These are phyloP conservation scores for Phaffomyces antillensis DNA, from an alignment of 805 yeast species.

Conservation along the genomic window DNA sequence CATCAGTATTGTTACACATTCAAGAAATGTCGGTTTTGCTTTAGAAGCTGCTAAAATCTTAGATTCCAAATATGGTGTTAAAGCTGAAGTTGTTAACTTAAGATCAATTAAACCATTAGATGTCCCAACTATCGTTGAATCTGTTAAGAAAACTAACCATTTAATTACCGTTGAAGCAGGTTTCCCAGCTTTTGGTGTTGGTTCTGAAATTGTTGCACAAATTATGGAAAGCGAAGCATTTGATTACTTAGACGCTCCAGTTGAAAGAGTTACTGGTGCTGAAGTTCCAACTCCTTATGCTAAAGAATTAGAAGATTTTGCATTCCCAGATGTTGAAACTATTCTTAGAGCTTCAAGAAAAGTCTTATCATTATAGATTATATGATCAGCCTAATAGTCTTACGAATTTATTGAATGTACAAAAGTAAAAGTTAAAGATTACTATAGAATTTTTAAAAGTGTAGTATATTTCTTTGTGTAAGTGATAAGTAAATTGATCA, in stretches of 20 bases:
- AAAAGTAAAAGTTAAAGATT: not conserved
- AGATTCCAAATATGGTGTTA: constrained; percentile 77
- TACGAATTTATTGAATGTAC: no score
- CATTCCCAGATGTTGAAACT: constrained; percentile 95
- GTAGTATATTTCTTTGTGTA: constrained; percentile 2
- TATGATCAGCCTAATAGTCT: not conserved
- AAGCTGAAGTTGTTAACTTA: constrained; percentile 90
- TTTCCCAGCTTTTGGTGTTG: constrained; percentile 97
- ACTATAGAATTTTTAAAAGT: not conserved
- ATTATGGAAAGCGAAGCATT: constrained; percentile 98
- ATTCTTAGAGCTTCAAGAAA: constrained; percentile 82
- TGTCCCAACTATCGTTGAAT: constrained; percentile 71
- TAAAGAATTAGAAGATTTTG: constrained; percentile 90
- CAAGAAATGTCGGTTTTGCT: constrained; percentile 83
- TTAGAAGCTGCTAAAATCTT: constrained; percentile 85
- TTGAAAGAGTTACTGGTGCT: constrained; percentile 97
- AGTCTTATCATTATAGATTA: constrained; percentile 58
- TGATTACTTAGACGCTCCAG: constrained; percentile 97
- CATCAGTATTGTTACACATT: constrained; percentile 81
- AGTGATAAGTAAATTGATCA: no score
- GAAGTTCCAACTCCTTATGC: constrained; percentile 99
- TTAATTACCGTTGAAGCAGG: constrained; percentile 95
- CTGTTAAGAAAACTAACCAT: constrained; percentile 95
- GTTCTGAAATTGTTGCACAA: constrained; percentile 96
- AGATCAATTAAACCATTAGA: constrained; percentile 97